Percentiles rank a stretch among this genome's conserved stretches.
These are phyloP conservation scores for Capillidium rhysosporum DNA, from an alignment of 371 early-diverging fungal species.

Conservation along the genomic window DNA sequence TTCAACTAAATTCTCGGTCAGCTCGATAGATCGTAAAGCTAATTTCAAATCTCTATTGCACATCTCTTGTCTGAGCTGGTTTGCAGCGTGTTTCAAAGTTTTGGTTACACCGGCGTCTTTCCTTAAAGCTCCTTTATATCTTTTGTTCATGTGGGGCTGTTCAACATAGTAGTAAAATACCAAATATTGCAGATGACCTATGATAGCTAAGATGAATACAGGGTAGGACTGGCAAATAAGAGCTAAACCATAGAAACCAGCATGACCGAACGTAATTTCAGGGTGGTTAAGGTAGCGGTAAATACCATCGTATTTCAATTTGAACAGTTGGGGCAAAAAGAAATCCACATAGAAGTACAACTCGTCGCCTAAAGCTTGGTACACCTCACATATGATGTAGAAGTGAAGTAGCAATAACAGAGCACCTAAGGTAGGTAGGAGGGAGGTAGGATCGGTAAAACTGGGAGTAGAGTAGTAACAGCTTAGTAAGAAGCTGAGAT, in stretches of 20 bases:
- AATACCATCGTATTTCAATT: conserved; percentile 59
- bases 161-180: conserved; percentile 67
- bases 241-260: conserved; percentile 77
- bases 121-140: neutral
- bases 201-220: conserved; percentile 54
- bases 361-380: conserved; percentile 73
- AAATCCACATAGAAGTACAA: conserved; percentile 88
- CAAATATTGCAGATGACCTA: conserved; percentile 57
- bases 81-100: conserved; percentile 54
- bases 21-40: conserved; percentile 15
- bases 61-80: conserved; percentile 17
- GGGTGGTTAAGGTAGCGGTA: conserved; percentile 79
- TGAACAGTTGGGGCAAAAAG: conserved; percentile 43
- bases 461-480: conserved; percentile 45
- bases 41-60: conserved; percentile 28
- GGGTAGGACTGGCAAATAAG: conserved; percentile 55
- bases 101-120: conserved; percentile 49
- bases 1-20: conserved; percentile 15
- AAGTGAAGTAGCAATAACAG: conserved; percentile 60
- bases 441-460: conserved; percentile 39
- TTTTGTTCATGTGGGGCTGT: conserved; percentile 25
- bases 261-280: conserved; percentile 71
- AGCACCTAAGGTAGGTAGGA: conserved; percentile 50
- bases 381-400: conserved; percentile 68
- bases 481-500: conserved; percentile 39